Evolutionary conservation across 164 flowering plant species (phyloP), one percentile per base, ranked within the genome.

Genomic region (Dillenia turbinata): DNA sequence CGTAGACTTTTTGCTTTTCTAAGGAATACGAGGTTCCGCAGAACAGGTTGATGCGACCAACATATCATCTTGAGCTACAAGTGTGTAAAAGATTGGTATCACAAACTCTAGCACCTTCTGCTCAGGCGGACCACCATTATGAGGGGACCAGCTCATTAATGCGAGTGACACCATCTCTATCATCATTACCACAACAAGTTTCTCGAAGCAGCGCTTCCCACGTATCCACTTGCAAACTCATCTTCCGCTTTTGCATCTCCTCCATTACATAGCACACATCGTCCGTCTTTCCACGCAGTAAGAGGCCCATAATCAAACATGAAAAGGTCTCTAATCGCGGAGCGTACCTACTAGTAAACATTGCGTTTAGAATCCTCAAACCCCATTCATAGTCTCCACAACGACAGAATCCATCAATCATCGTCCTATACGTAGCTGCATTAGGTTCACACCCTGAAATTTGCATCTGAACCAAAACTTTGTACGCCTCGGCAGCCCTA

Each of bases 371-470:
- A 64, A 90, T 78, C 67, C 80, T 78, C 75, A 86, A 53, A 61
- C 80, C 91, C 16, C 74, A 76, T 46, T 79, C 85, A 64, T 81
- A 90, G 54, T 90, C 89, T 68, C 72, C 75, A 45, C 69, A 64
- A 63, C n/a, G 67, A 53, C 91, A 85, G 63, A 90, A 87, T 16
- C 94, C 95, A 74, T 90, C 98, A 66, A 86, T 82, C 88, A 89
- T 74, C 88, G 78, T 89, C 61, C 97, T 63, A 44, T 81, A 90
- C 0, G 92, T 81, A 14, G 86, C 88, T 2, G 87, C 84, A 77
- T 85, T 94, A 0, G 97, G 94, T 61, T 77, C 66, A 72, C 86
- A 81, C 16, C 98, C 91, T 48, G 62, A 77, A 40, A 90, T 55
- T 57, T 89, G 89, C 98, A 94, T 94, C 16, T 83, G 89, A 24